Evolutionary conservation across 1,284 basidiomycete genomes (phyloP).

Genomic region (Xanthoconium separans): DNA sequence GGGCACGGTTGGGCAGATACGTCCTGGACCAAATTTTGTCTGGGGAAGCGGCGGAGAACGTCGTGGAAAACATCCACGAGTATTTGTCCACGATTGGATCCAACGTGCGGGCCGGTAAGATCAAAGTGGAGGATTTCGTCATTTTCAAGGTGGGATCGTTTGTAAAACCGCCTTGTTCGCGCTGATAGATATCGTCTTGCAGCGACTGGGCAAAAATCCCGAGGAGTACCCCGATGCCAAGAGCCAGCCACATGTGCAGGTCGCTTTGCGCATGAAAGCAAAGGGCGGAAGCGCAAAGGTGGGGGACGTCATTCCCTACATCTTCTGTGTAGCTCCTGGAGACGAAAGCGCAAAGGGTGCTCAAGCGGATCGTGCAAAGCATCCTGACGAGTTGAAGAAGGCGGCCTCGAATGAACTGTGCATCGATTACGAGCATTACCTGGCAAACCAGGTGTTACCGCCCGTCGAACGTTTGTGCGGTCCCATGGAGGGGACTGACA

Average conservation of each 20-base stretch:
- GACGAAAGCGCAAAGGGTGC: slow-evolving; percentile 73
- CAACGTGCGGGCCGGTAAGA: slow-evolving; percentile 73
- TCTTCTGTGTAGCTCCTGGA: slow-evolving; percentile 84
- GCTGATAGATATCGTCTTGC: slow-evolving; percentile 1
- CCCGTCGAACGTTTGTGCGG: slow-evolving; percentile 96
- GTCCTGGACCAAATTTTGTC: slow-evolving; percentile 91
- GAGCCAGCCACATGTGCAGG: slow-evolving; percentile 95
- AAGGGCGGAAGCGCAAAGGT: slow-evolving; percentile 78
- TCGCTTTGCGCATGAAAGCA: slow-evolving; percentile 89
- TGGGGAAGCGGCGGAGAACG: slow-evolving; percentile 87
- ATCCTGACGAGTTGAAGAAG: slow-evolving; percentile 89
- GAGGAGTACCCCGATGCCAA: slow-evolving; percentile 97
- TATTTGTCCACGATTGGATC: slow-evolving; percentile 78
- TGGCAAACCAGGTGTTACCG: slow-evolving; percentile 90
- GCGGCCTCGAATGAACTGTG: slow-evolving; percentile 57
- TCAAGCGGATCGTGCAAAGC: slow-evolving; percentile 89
- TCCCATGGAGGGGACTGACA: slow-evolving; percentile 94
- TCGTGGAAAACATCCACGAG: slow-evolving; percentile 92
- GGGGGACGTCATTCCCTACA: slow-evolving; percentile 95
- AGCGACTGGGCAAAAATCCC: slow-evolving; percentile 93
- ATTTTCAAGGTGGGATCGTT: slow-evolving; percentile 74
- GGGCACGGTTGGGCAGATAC: slow-evolving; percentile 50
- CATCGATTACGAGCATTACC: slow-evolving; percentile 91
- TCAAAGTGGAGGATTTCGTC: slow-evolving; percentile 91
- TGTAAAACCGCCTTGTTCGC: not conserved